Evolutionary conservation across 495 filamentous ascomycete species (phyloP), one percentile per base, ranked within the genome.

Genomic region (Penicillium cinerascens): DNA sequence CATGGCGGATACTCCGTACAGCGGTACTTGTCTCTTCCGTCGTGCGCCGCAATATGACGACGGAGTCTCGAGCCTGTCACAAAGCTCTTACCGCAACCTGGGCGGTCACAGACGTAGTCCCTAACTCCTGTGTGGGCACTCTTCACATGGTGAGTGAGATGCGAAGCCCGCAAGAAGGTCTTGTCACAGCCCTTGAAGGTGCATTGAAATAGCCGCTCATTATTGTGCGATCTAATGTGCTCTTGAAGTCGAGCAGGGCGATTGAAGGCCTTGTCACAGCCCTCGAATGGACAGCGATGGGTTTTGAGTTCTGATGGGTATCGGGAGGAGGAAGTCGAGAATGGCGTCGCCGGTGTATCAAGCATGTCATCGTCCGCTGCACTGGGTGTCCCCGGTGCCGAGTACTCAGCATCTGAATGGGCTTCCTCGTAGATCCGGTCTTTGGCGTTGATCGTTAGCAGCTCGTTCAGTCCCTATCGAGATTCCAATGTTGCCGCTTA

Each of bases 261-360:
- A 66, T 93, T 92, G 80, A 91, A 96, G n/a, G 84, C 81, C 69
- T 91, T 92, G 21, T 68, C 64, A 63, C 91, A 96, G 35, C 78
- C 82, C 16, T 83, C 77, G 56, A 80, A 81, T 3, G 82, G 78
- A 69, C 91, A 96, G 37, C 65, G 69, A 58, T 86, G 82, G 18
- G 80, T 89, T 71, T 92, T 93, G 44, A 82, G 74, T 50, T 89
- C 82, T 4, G 85, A 88, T 27, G 86, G 86, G 59, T 75, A 76
- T 55, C 74, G 81, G 49, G 71, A 66, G n/a, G 76, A 81, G 26
- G 69, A 71, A 7, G 77, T 76, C n/a, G 81, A 82, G 51, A 78
- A 67, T 15, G 60, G 78, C 5, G 81, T 81, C 11, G 68, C 63
- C 13, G 81, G 73, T 1, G 81, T 79, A 1, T 78, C 72, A 38